Evolutionary conservation across 352 stramenopile genomes (phyloP).

Genomic region (Globisporangium carolinianum): DNA sequence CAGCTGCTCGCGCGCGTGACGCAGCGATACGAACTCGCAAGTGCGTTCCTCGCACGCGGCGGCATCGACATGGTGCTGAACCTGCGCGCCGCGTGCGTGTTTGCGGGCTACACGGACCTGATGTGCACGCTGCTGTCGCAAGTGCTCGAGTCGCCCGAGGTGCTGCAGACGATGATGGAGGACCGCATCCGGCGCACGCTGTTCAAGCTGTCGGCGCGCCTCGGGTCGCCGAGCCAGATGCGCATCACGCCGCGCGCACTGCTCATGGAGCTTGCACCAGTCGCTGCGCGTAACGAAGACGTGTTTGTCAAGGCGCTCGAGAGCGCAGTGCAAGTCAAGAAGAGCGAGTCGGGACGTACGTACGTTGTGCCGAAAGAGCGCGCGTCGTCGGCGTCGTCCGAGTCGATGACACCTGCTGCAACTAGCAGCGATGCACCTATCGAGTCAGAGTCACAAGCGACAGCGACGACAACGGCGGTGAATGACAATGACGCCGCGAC

Average conservation of each 20-base stretch:
- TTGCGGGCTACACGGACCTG: slow-evolving; percentile 68
- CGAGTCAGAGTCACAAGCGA: too few species aligned
- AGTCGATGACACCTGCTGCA: neutral
- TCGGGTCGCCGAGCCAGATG: slow-evolving; percentile 67
- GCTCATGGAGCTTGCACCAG: slow-evolving; percentile 68
- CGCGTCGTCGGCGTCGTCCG: neutral
- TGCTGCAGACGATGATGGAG: slow-evolving; percentile 83
- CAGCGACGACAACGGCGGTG: too few species aligned
- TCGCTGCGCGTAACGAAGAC: slow-evolving; percentile 67
- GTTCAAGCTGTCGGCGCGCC: slow-evolving; percentile 63
- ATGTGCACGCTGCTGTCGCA: slow-evolving; percentile 65
- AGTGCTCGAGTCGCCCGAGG: slow-evolving; percentile 71
- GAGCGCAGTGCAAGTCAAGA: slow-evolving; percentile 66
- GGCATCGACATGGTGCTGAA: slow-evolving; percentile 59
- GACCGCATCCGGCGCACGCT: slow-evolving; percentile 77
- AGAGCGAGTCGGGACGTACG: slow-evolving; percentile 68
- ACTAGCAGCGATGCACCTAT: slow-evolving; percentile 1
- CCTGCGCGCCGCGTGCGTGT: slow-evolving; percentile 35
- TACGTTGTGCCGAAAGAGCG: slow-evolving; percentile 55
- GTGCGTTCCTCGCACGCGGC: slow-evolving; percentile 36
- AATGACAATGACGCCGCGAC: neutral
- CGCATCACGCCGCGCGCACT: slow-evolving; percentile 74
- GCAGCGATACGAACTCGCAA: slow-evolving; percentile 67
- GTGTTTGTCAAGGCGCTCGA: slow-evolving; percentile 70
- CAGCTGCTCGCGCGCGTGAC: slow-evolving; percentile 66